Evolutionary conservation across 805 yeast genomes (phyloP).

Genomic region (Millerago galiae): DNA sequence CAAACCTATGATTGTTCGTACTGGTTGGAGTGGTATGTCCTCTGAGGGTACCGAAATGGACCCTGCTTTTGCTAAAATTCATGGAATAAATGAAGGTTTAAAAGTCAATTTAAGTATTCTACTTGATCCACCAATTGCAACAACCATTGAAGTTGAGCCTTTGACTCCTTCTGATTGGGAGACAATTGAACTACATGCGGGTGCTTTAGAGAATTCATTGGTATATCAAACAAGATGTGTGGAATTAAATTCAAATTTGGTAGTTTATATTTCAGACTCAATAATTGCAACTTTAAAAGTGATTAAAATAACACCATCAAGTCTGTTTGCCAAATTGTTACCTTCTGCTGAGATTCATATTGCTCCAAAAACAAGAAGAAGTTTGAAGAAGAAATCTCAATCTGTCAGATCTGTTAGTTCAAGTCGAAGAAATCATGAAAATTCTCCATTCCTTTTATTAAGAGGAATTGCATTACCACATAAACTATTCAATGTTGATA

Average conservation of each 20-base stretch:
- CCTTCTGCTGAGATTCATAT: slow-evolving; percentile 67
- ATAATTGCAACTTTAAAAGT: slow-evolving; percentile 53
- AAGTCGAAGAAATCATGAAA: slow-evolving; percentile 17
- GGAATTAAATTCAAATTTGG: slow-evolving; percentile 46
- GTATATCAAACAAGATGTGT: slow-evolving; percentile 79
- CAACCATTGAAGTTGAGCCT: slow-evolving; percentile 73
- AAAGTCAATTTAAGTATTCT: slow-evolving; percentile 38
- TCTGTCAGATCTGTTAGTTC: slow-evolving; percentile 21
- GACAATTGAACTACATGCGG: slow-evolving; percentile 75
- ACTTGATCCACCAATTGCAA: slow-evolving; percentile 44
- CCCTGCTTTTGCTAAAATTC: slow-evolving; percentile 51
- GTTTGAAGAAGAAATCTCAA: slow-evolving; percentile 18
- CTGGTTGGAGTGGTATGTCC: slow-evolving; percentile 66
- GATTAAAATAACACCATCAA: slow-evolving; percentile 34
- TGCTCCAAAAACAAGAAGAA: slow-evolving; percentile 55
- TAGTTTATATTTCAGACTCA: slow-evolving; percentile 65
- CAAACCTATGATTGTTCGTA: slow-evolving; percentile 28
- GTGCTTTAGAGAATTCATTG: slow-evolving; percentile 63
- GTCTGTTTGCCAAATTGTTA: slow-evolving; percentile 43
- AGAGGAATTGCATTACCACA: slow-evolving; percentile 58
- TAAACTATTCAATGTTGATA: slow-evolving; percentile 22
- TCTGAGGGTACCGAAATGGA: slow-evolving; percentile 51
- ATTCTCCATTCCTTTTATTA: slow-evolving; percentile 33
- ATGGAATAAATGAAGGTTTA: slow-evolving; percentile 40
- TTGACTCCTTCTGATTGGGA: slow-evolving; percentile 82